Evolutionary conservation across 139 green algal genomes (phyloP).

Genomic region (Dunaliella primolecta): DNA sequence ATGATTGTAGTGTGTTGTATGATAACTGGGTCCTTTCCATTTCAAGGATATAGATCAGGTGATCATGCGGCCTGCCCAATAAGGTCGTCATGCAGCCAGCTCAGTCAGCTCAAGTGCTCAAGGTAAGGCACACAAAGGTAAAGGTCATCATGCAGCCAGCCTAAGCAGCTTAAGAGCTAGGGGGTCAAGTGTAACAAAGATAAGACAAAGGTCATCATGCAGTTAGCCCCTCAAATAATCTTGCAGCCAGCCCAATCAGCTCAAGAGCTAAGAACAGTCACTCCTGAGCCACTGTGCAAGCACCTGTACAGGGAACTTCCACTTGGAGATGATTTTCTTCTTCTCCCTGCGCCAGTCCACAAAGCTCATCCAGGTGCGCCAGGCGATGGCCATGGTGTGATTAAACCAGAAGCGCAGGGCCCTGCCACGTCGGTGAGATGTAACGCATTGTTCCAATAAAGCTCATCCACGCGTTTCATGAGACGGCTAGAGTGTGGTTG

Average conservation of each 20-base stretch:
- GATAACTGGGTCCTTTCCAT: too few species aligned
- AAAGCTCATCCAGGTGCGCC: constrained; percentile 33
- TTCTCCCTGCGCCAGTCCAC: constrained; percentile 31
- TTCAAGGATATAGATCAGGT: too few species aligned
- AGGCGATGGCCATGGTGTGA: constrained; percentile 30
- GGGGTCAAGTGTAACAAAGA: neutral
- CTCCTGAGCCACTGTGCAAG: too few species aligned
- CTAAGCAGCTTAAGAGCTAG: neutral
- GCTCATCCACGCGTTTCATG: neutral
- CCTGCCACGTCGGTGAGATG: neutral
- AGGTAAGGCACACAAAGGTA: neutral
- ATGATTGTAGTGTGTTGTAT: too few species aligned
- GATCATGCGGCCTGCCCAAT: too few species aligned
- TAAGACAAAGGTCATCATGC: neutral
- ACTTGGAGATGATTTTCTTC: constrained; percentile 41
- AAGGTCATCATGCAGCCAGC: neutral
- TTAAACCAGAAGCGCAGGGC: constrained; percentile 33
- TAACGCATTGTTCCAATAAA: neutral
- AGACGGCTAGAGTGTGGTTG: neutral
- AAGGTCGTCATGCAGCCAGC: too few species aligned
- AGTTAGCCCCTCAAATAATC: neutral
- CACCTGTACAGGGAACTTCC: constrained; percentile 55
- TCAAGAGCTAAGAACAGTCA: too few species aligned
- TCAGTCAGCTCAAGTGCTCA: neutral
- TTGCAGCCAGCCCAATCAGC: too few species aligned